phyloP scores from a whole-genome alignment of 495 filamentous ascomycete genomes.

The Talaromyces wortmannii region DNA sequence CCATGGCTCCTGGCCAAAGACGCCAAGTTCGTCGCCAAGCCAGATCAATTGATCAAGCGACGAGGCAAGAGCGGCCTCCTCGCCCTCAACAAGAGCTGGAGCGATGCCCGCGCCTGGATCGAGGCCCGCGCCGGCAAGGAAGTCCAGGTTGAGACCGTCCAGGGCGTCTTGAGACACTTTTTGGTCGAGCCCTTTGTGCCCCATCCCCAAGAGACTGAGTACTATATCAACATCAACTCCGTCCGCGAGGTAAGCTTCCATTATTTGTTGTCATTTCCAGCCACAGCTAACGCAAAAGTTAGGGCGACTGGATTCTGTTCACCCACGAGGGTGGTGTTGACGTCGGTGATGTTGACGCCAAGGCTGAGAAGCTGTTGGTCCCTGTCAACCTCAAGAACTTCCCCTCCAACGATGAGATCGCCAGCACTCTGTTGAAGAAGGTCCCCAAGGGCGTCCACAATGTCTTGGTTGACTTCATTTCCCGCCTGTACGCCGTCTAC shows the following conservation, averaged over 20 bases:
- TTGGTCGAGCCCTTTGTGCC: slow-evolving; percentile 98
- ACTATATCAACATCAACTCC: slow-evolving; percentile 97
- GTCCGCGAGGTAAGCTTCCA: slow-evolving; percentile 70
- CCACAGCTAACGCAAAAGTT: neutral
- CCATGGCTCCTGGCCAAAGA: slow-evolving; percentile 81
- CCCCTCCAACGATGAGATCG: slow-evolving; percentile 93
- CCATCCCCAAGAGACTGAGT: slow-evolving; percentile 86
- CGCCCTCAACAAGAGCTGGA: slow-evolving; percentile 94
- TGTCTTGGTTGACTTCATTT: slow-evolving; percentile 97
- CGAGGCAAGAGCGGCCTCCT: slow-evolving; percentile 97
- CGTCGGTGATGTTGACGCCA: slow-evolving; percentile 97
- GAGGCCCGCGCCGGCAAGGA: slow-evolving; percentile 83
- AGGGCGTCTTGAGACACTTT: slow-evolving; percentile 86
- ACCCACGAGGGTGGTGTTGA: slow-evolving; percentile 99
- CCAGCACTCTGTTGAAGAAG: slow-evolving; percentile 75
- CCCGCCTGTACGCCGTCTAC: slow-evolving; percentile 90
- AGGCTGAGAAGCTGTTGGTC: slow-evolving; percentile 96
- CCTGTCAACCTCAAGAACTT: slow-evolving; percentile 93
- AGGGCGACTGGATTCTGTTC: slow-evolving; percentile 99
- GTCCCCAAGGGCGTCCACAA: slow-evolving; percentile 95
- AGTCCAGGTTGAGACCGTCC: slow-evolving; percentile 85
- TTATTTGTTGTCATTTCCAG: neutral
- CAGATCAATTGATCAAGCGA: slow-evolving; percentile 98
- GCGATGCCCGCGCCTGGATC: slow-evolving; percentile 89
- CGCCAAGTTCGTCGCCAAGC: slow-evolving; percentile 96